phyloP scores from a whole-genome alignment of 176 grass and related monocot genomes.

The Tuctoria greenei region DNA sequence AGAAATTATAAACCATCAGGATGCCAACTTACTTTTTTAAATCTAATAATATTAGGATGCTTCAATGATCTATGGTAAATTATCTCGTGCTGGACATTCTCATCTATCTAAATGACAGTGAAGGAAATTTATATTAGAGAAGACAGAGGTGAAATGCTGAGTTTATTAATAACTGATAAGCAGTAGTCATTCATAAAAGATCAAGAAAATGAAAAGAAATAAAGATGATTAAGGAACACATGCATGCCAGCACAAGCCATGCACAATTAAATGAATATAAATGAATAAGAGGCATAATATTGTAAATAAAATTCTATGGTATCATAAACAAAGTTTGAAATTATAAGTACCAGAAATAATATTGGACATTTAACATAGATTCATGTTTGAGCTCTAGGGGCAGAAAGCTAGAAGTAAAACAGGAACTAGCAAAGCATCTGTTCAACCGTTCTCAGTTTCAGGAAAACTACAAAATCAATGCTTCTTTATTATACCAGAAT shows the following conservation, averaged over 20 bases:
- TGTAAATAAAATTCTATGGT: background rate
- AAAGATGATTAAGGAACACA: slow-evolving; percentile 7
- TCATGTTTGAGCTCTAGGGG: slow-evolving; percentile 11
- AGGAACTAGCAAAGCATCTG: background rate
- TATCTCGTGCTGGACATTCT: slow-evolving; percentile 97
- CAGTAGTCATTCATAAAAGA: background rate
- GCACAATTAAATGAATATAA: slow-evolving; percentile 1
- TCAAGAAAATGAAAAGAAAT: background rate
- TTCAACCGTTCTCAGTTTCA: slow-evolving; percentile 17
- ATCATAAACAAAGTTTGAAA: background rate
- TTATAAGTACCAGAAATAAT: slow-evolving; percentile 14
- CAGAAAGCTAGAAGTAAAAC: background rate
- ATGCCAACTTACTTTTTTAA: slow-evolving; percentile 77
- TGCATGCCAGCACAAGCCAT: background rate
- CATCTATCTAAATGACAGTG: slow-evolving; percentile 79
- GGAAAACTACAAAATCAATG: background rate
- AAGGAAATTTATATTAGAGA: slow-evolving; percentile 37
- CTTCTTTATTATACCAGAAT: background rate
- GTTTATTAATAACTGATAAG: background rate
- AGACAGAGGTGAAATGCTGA: background rate
- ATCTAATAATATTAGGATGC: slow-evolving; percentile 97
- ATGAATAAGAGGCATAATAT: background rate
- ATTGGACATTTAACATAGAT: slow-evolving; percentile 7
- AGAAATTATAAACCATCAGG: background rate
- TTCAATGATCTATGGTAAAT: slow-evolving; percentile 98